Conservation (phyloP, 305 asterid species). For the Fraxinus latifolia region DNA sequence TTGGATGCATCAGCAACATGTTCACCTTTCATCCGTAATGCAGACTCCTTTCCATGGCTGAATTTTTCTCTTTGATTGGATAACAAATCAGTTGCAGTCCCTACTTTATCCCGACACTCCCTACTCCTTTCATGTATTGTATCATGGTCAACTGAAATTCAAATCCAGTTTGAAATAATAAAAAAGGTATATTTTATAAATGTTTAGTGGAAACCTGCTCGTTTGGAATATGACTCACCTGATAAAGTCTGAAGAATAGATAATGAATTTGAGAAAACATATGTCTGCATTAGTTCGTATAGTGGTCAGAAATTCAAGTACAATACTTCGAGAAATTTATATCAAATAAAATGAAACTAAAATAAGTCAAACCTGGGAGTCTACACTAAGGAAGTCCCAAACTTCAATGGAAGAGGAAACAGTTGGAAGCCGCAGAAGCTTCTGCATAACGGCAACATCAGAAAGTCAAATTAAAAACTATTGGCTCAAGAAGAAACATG, state of each 20-base stretch:
- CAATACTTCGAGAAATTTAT: not conserved
- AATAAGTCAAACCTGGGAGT: slow-evolving; percentile 77
- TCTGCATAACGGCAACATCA: slow-evolving; percentile 47
- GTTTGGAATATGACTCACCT: slow-evolving; percentile 48
- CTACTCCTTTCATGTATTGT: slow-evolving; percentile 42
- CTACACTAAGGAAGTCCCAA: slow-evolving; percentile 99
- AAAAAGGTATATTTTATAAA: slow-evolving; percentile 10
- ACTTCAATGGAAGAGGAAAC: slow-evolving; percentile 89
- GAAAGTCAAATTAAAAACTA: not conserved
- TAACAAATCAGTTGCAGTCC: slow-evolving; percentile 35
- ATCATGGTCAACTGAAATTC: slow-evolving; percentile 52
- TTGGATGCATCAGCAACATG: slow-evolving; percentile 44
- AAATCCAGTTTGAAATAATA: slow-evolving; percentile 25
- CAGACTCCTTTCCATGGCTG: not conserved
- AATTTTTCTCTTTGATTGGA: slow-evolving; percentile 38
- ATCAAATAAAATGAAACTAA: slow-evolving; percentile 19
- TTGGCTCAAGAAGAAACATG: slow-evolving; percentile 7
- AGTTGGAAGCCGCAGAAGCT: slow-evolving; percentile 82
- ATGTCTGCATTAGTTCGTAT: slow-evolving; percentile 62
- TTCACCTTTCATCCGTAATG: not conserved
- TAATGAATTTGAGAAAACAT: slow-evolving; percentile 75
- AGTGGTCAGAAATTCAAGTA: slow-evolving; percentile 23
- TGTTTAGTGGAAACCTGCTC: slow-evolving; percentile 16
- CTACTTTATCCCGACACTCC: slow-evolving; percentile 38
- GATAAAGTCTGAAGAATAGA: slow-evolving; percentile 80